phyloP scores from a whole-genome alignment of 2,329 filamentous ascomycete species.

The Rhytidhysteron rufulum region DNA sequence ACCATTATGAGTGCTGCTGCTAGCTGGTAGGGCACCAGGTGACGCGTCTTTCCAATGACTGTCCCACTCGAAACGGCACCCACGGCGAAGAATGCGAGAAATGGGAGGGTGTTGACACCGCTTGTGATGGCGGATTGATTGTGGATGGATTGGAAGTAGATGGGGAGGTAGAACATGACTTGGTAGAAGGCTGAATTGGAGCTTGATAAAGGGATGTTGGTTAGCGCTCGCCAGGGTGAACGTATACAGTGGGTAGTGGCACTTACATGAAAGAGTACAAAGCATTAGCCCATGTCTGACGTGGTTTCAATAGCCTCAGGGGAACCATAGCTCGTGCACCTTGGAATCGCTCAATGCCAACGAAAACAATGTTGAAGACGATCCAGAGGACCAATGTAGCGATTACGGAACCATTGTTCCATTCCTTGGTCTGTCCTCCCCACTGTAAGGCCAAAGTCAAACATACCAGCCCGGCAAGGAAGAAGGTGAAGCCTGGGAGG shows the following conservation, averaged over 20 bases:
- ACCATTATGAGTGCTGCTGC: constrained; percentile 21
- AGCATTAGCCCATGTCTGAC: constrained; percentile 28
- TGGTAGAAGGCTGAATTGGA: constrained; percentile 30
- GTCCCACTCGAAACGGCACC: constrained; percentile 13
- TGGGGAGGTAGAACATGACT: constrained; percentile 41
- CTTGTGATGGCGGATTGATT: constrained; percentile 28
- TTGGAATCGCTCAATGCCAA: constrained; percentile 29
- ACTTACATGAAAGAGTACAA: constrained; percentile 31
- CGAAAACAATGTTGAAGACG: constrained; percentile 29
- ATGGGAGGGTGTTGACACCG: constrained; percentile 38
- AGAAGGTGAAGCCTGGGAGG: constrained; percentile 3
- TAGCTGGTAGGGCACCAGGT: constrained; percentile 31
- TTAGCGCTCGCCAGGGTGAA: neutral
- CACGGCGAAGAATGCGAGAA: constrained; percentile 31
- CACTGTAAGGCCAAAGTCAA: constrained; percentile 44
- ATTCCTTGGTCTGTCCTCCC: constrained; percentile 25
- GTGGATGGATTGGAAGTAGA: constrained; percentile 44
- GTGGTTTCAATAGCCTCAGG: constrained; percentile 34
- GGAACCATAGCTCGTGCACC: constrained; percentile 37
- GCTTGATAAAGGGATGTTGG: neutral
- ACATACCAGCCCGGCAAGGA: constrained; percentile 10
- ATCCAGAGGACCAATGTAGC: constrained; percentile 40
- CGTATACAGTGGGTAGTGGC: neutral
- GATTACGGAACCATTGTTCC: constrained; percentile 34
- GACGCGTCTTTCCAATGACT: constrained; percentile 24